Percentiles rank a stretch among this genome's conserved stretches.
Conservation (phyloP, 2,329 filamentous ascomycete species). For the Aspergillus jensenii region DNA sequence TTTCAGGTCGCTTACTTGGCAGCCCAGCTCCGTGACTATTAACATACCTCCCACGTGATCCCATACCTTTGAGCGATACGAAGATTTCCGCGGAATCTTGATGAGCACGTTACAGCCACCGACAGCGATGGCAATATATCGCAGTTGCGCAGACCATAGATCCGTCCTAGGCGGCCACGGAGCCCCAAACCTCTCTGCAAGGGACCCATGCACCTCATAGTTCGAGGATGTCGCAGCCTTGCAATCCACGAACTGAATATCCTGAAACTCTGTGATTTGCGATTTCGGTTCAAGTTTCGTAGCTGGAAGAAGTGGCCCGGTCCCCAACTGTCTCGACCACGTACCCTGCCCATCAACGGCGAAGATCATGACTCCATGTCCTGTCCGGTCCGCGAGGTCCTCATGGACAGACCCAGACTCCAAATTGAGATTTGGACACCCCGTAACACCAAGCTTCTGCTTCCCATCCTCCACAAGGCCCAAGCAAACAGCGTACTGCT, state of each 20-base stretch:
- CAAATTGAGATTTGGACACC: conserved; percentile 60
- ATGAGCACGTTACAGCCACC: conserved; percentile 52
- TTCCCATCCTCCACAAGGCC: conserved; percentile 58
- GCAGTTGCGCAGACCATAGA: conserved; percentile 55
- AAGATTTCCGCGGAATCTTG: conserved; percentile 45
- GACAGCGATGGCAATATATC: conserved; percentile 53
- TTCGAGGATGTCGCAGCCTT: conserved; percentile 37
- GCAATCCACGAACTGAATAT: conserved; percentile 49
- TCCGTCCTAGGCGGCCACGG: conserved; percentile 50
- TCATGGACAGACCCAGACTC: conserved; percentile 36
- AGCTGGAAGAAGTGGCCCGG: conserved; percentile 31
- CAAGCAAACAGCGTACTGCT: conserved; percentile 64
- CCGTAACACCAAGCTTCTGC: conserved; percentile 60
- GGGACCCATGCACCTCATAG: conserved; percentile 37
- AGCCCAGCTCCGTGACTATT: conserved; percentile 52
- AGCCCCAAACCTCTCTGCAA: conserved; percentile 41
- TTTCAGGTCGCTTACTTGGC: conserved; percentile 51
- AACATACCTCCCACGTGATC: conserved; percentile 57
- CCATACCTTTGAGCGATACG: conserved; percentile 53
- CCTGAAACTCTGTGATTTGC: conserved; percentile 28
- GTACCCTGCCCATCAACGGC: conserved; percentile 49
- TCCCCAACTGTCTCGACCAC: conserved; percentile 40
- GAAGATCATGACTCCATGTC: conserved; percentile 52
- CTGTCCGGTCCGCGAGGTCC: conserved; percentile 44
- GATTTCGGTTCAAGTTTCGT: conserved; percentile 29